Evolutionary conservation across 169 alveolate genomes (phyloP), one percentile per base, ranked within the genome.

Genomic region (Eimeria zaria): DNA sequence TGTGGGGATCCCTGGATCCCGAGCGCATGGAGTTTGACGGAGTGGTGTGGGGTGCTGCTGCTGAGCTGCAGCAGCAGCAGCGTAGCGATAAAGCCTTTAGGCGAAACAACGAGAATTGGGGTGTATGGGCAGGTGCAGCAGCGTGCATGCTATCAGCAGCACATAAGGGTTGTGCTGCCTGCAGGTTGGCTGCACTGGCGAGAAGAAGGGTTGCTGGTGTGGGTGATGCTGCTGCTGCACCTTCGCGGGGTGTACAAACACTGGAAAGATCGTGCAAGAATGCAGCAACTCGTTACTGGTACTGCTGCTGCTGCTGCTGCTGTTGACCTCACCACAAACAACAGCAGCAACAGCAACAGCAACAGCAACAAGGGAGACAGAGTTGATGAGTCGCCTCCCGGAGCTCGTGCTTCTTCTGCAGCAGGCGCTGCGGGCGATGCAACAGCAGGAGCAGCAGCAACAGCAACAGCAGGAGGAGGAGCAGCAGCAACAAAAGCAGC

Each of bases 101-200:
- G 96, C 36, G 96, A 91, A 58, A 71, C 76, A 14, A 89, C 96
- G 33, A 24, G 91, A 41, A 60, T 91, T 39, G 81, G 89, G 53
- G 91, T 76, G 85, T 71, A 51, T 33, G 91, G 91, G 4, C 87
- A 74, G 51, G 71, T 60, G 36, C 96, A 92, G 96, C 30, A 12
- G 73, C 44, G 6, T 18, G 87, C 93, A 3, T 7, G 14, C n/a
- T 92, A 87, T 87, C 84, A 83, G 53, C 96, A 92, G 93, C 90
- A 81, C 76, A 64, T 92, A 7, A 81, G 96, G 9, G 36, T 81
- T 30, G 74, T 69, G 36, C 81, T 80, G 39, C 87, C 96, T 20
- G 96, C 83, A 16, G 96, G 93, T 1, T 92, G 96, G 96, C 93
- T 92, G 33, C 92, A 78, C 85, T 92, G 96, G 96, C 30, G 69